Evolutionary conservation across 331 rosid genomes (phyloP), one percentile per base, ranked within the genome.

Genomic region (Quercus tomentella): DNA sequence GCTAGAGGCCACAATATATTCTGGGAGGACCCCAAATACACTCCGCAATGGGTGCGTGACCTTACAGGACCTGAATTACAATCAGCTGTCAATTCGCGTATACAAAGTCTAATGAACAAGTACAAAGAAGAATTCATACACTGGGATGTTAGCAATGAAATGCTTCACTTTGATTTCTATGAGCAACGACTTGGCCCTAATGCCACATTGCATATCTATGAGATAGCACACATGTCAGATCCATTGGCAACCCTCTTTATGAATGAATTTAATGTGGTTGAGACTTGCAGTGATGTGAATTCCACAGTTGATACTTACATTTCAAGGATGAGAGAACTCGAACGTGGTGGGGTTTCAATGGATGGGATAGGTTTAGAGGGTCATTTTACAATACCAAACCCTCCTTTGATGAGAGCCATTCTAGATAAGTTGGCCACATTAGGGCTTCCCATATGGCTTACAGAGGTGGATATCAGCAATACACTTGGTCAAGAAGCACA

Each of bases 101-200:
- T 95, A 30, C 84, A 79, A 41, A 89, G 97, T 69, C 88, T 95
- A 5, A 80, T 95, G 93, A 82, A 74, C 81, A 84, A 91, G 72
- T 95, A 95, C 88, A 93, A 26, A 75, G 92, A 88, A 28, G 97
- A 95, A 66, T 93, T 95, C 87, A 62, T 91, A 55, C 99, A 95
- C 70, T 95, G 96, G 99, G 99, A 95, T 82, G 91, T 95, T 15
- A 95, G 94, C 90, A 95, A 95, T 61, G 99, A 95, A 83, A 91
- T 93, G 99, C 97, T 95, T 78, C 99, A 95, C 78, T 93, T 90
- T 67, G 94, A 95, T 83, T 94, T 94, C 89, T 94, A 94, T 45
- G 97, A 93, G 82, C 68, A 91, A 62, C 70, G 83, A 43, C 97
- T 95, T 43, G 96, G 97, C 43, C 87, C 87, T 25, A 54, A 90